Evolutionary conservation across 139 green algal species (phyloP).

Genomic region (Coccomyxa sp.): DNA sequence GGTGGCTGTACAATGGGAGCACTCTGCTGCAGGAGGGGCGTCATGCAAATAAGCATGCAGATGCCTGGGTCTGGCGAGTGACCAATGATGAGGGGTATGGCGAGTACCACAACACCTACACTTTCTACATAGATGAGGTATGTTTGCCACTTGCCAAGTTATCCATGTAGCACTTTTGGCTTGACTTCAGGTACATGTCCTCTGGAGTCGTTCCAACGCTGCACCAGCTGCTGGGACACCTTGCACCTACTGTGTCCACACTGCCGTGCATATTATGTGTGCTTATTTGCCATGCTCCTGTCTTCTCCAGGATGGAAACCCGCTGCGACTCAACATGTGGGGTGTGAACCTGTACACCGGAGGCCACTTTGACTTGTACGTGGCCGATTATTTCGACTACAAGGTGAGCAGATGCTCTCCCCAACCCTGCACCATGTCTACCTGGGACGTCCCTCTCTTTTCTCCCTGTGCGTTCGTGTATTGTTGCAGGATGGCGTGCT

Average conservation of each 20-base stretch:
- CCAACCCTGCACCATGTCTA: background rate
- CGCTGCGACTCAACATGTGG: conserved; percentile 33
- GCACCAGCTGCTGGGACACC: background rate
- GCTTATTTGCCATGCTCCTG: background rate
- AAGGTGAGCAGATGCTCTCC: conserved; percentile 1
- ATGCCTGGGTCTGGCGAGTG: conserved; percentile 30
- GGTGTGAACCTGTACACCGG: conserved; percentile 45
- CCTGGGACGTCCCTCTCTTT: background rate
- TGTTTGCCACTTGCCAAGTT: background rate
- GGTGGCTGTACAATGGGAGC: conserved; percentile 38
- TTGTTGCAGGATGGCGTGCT: background rate
- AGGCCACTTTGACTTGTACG: conserved; percentile 47
- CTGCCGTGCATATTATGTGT: background rate
- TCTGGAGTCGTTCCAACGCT: background rate
- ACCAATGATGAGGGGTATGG: conserved; percentile 18
- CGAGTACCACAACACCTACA: conserved; percentile 22
- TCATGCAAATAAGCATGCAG: conserved; percentile 1
- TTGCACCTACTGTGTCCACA: background rate
- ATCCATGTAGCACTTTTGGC: no score
- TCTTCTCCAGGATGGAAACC: conserved; percentile 17
- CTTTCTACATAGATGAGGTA: conserved; percentile 25
- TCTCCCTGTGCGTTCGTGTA: background rate
- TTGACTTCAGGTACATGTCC: background rate
- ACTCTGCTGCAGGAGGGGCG: background rate
- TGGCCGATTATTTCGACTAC: conserved; percentile 28